Base-by-base conservation (phyloP, 192 early-diverging fungal genomes). In the Pilaira anomala region DNA sequence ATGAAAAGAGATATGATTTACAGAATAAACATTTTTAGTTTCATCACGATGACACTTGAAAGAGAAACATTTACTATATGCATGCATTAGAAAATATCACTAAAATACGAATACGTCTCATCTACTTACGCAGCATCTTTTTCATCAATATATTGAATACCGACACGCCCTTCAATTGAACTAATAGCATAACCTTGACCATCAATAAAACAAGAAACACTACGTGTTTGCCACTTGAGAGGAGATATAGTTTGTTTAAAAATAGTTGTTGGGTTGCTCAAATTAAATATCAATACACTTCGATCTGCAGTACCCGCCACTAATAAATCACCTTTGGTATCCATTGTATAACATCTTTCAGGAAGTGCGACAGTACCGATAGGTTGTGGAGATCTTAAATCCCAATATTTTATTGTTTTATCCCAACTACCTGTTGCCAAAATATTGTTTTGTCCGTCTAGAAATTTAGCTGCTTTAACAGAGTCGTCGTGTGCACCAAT, bases 321-420 rank as follows among this genome's bases (percentile, higher is more conserved):
- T 63, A 98, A 60, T 53, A 97, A 63, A n/a, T 89, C 84, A 29
- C 83, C 82, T 5, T 75, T 75, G 45, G 88, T 78, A 78, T 98
- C 96, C 90, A 98, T 93, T 0, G 89, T 74, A 63, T 97, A 98
- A 42, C 80, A 83, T 44, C 96, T 86, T 68, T 98, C 96, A 0
- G 93, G 91, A 16, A 97, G 80, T 2, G 65, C 69, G 5, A 93
- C 80, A 18, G 81, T 86, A 16, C 80, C 84, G 6, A 90, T 83
- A 0, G 96, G 95, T 36, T 76, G 76, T 53, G 83, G 87, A 56
- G 83, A 78, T 40, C 95, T 84, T 56, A 89, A 66, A 76, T 98
- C 95, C 96, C 96, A 98, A 72, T 96, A 98, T 79, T 95, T 93
- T 42, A 96, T 56, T 4, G 89, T 94, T 73, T 96, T 97, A 76